Percentiles rank a stretch among this genome's conserved stretches.
phyloP scores from a whole-genome alignment of 257 asterid species.

The Datura wrightii region DNA sequence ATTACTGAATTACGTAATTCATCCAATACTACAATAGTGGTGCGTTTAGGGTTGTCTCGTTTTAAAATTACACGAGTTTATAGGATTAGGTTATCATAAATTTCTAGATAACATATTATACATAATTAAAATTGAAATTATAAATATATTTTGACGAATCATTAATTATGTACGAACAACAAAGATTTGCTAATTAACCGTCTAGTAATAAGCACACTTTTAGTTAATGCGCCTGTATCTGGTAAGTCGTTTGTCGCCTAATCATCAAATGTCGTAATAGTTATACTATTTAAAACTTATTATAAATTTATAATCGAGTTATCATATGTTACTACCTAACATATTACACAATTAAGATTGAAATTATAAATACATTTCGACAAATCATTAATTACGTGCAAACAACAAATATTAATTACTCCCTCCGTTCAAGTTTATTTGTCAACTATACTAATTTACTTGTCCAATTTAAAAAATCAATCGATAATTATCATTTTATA shows the following conservation, averaged over 20 bases:
- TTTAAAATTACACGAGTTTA: not conserved
- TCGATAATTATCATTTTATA: not conserved
- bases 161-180: not conserved
- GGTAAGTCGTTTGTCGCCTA: not conserved
- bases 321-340: not conserved
- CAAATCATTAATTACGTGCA: not conserved
- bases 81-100: not conserved
- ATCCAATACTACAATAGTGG: too few species aligned
- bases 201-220: too few species aligned
- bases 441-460: too few species aligned
- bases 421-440: fast-evolving
- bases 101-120: not conserved
- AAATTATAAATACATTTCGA: not conserved
- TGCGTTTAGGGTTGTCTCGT: not conserved
- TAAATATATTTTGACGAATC: not conserved
- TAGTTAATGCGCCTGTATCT: not conserved
- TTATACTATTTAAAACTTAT: not conserved
- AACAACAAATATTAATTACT: not conserved
- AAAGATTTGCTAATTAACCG: not conserved
- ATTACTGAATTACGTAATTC: too few species aligned
- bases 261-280: not conserved
- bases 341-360: not conserved
- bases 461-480: not conserved
- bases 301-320: not conserved
- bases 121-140: not conserved